Evolutionary conservation across 148 eudicot species (phyloP).

Genomic region (Arbutus unedo): DNA sequence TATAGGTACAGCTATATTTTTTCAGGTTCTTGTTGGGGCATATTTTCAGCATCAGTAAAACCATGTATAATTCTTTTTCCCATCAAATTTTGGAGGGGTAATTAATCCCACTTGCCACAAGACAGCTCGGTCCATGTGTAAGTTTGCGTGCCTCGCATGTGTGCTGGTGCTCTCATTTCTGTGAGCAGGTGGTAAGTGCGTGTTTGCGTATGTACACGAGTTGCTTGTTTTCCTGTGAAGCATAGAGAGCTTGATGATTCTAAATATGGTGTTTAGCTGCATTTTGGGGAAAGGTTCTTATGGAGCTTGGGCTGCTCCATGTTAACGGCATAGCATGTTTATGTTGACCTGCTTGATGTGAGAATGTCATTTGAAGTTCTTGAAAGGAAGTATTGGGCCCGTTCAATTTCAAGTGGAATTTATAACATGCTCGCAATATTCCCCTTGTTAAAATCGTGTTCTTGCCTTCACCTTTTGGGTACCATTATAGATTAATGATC

Average conservation of each 20-base stretch:
- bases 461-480: not conserved
- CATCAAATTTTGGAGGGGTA: too few species aligned
- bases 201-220: not conserved
- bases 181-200: conserved; percentile 24
- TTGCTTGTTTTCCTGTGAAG: not conserved
- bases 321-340: not conserved
- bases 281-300: not conserved
- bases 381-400: not conserved
- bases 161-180: conserved; percentile 3
- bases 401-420: not conserved
- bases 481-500: not conserved
- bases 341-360: not conserved
- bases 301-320: not conserved
- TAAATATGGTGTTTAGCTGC: not conserved
- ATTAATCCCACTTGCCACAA: too few species aligned
- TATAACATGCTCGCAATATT: not conserved
- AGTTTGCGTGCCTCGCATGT: too few species aligned
- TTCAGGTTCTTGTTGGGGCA: too few species aligned
- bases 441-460: not conserved
- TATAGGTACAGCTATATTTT: too few species aligned
- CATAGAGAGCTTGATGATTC: not conserved
- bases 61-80: too few species aligned
- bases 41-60: too few species aligned
- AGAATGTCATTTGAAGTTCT: not conserved
- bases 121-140: too few species aligned